A percentile compares a stretch with the other conserved stretches of the same genome.
These are phyloP conservation scores for Plasmodium vinckei DNA, from an alignment of 169 alveolate species.

Conservation along the genomic window DNA sequence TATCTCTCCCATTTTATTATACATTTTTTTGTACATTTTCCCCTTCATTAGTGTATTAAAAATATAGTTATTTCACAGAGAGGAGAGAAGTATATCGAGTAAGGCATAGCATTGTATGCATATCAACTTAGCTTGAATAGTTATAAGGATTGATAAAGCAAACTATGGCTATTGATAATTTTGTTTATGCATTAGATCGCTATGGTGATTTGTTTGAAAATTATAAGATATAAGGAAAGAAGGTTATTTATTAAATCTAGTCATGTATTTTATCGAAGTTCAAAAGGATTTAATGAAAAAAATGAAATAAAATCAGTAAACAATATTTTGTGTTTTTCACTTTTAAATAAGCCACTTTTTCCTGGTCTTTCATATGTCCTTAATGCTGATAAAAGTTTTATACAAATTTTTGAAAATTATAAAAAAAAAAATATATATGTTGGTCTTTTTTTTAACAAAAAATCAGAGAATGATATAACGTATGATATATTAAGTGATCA, in stretches of 20 bases:
- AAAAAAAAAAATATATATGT: constrained; percentile 27
- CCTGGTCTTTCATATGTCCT: constrained; percentile 66
- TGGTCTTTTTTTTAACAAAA: constrained; percentile 52
- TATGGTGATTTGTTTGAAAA: constrained; percentile 5
- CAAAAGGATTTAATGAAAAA: not conserved
- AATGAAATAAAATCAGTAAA: constrained; percentile 31
- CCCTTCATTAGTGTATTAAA: no score
- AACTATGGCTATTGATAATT: no score
- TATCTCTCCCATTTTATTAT: no score
- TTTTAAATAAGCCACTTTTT: constrained; percentile 57
- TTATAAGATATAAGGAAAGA: constrained; percentile 9
- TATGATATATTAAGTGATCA: constrained; percentile 7
- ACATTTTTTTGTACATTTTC: no score
- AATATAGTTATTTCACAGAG: no score
- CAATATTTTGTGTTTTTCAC: constrained; percentile 23
- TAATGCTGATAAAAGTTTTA: constrained; percentile 34
- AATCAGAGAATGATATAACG: constrained; percentile 7
- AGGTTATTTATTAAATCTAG: not conserved
- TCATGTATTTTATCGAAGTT: constrained; percentile 27
- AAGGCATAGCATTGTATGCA: no score
- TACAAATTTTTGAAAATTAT: constrained; percentile 7
- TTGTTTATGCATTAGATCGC: no score
- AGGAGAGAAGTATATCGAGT: no score
- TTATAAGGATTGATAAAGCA: no score
- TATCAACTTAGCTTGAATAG: no score